Conservation (phyloP, 345 rosid genomes). For the Linum trigynum region DNA sequence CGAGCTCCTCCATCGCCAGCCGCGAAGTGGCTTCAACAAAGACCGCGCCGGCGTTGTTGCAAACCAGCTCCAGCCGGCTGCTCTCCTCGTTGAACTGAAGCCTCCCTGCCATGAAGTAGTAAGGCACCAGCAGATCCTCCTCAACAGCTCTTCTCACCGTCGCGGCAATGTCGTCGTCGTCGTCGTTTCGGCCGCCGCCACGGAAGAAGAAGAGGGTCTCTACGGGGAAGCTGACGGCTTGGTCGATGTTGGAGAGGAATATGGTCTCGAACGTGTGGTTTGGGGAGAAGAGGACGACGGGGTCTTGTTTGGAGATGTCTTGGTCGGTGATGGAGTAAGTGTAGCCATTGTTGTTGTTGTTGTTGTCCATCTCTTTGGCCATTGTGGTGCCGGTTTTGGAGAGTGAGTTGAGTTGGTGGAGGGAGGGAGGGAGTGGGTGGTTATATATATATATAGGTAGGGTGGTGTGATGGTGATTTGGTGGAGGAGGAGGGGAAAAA, state of each 20-base stretch:
- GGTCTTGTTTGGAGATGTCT: conserved; percentile 9
- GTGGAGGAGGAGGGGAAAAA: too few relatives aligned
- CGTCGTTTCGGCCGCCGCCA: background rate
- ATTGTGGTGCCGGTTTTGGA: too few relatives aligned
- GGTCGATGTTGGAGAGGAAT: conserved; percentile 20
- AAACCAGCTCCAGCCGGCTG: conserved; percentile 13
- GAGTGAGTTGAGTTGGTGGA: too few relatives aligned
- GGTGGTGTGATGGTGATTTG: too few relatives aligned
- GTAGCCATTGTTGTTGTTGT: background rate
- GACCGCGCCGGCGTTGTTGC: conserved; percentile 17
- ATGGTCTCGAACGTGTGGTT: conserved; percentile 5
- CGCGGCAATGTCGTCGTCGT: background rate
- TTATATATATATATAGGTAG: too few relatives aligned
- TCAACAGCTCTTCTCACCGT: conserved; percentile 17
- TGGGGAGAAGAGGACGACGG: conserved; percentile 9
- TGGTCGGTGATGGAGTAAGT: background rate
- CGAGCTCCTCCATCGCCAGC: conserved; percentile 14
- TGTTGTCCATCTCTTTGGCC: too few relatives aligned
- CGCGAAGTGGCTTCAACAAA: conserved; percentile 19
- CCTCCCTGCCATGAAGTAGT: conserved; percentile 25
- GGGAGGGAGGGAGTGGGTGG: too few relatives aligned
- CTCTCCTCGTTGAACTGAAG: conserved; percentile 12
- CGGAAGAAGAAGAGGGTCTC: conserved; percentile 17
- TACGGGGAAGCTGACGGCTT: conserved; percentile 19
- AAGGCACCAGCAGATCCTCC: conserved; percentile 19